These are phyloP conservation scores for Musa beccarii DNA, from an alignment of 176 grass and related monocot species.

Conservation along the genomic window DNA sequence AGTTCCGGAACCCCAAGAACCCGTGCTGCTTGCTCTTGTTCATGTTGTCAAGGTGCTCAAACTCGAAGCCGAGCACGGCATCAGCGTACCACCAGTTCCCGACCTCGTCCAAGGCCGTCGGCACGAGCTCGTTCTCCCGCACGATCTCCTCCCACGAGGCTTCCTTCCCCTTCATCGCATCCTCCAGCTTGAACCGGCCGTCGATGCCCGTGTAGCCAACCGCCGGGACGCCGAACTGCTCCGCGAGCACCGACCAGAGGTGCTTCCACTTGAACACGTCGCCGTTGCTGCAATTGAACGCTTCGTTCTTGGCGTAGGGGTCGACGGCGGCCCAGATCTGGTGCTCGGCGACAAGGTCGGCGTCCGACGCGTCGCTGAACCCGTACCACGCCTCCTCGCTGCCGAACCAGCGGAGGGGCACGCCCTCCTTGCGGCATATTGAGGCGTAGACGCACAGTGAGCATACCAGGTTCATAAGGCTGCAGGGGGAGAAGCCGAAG, in stretches of 20 bases:
- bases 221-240: constrained; percentile 9
- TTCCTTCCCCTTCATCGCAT: constrained; percentile 21
- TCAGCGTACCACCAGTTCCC: constrained; percentile 4
- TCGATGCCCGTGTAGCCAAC: constrained; percentile 4
- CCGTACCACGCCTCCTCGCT: constrained; percentile 2
- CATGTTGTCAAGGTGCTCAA: constrained; percentile 10
- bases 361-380: constrained; percentile 18
- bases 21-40: constrained; percentile 24
- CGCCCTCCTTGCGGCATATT: constrained; percentile 10
- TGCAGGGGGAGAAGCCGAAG: constrained; percentile 19
- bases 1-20: constrained; percentile 18
- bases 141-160: constrained; percentile 15
- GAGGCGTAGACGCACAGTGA: constrained; percentile 11
- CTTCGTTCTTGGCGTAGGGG: constrained; percentile 16
- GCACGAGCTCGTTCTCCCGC: constrained; percentile 13
- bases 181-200: constrained; percentile 1
- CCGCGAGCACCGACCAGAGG: constrained; percentile 6
- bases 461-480: not conserved
- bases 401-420: constrained; percentile 4
- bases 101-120: constrained; percentile 1
- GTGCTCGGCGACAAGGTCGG: constrained; percentile 20
- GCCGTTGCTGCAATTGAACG: constrained; percentile 21
- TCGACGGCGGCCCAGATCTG: constrained; percentile 22
- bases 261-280: constrained; percentile 22
- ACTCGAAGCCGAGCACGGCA: constrained; percentile 11